These are phyloP conservation scores for Metarhizium guizhouense DNA, from an alignment of 2,329 filamentous ascomycete species.

Conservation along the genomic window DNA sequence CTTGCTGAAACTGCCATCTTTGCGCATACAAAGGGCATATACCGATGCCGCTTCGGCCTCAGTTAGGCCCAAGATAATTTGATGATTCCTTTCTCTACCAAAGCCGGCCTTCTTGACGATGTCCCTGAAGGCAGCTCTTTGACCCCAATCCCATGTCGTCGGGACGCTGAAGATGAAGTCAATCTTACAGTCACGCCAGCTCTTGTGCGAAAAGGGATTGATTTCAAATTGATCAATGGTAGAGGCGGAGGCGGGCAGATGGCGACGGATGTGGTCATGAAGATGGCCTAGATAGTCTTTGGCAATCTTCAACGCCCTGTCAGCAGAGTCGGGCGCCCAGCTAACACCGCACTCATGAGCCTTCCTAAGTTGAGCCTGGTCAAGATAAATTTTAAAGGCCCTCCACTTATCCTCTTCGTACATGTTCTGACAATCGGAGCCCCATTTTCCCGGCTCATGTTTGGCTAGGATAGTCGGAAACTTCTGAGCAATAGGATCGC, in stretches of 20 bases:
- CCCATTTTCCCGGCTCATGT: neutral
- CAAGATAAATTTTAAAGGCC: neutral
- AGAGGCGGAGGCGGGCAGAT: neutral
- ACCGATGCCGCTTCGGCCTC: neutral
- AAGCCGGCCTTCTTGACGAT: neutral
- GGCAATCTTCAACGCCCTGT: neutral
- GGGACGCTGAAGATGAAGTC: neutral
- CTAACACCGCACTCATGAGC: neutral
- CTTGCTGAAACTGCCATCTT: neutral
- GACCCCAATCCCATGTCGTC: neutral
- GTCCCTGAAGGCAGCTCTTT: neutral
- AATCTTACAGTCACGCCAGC: neutral
- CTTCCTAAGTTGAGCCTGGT: neutral
- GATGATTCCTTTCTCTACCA: neutral
- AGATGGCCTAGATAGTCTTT: neutral
- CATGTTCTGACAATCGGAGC: neutral
- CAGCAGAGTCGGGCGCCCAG: neutral
- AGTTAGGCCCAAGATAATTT: neutral
- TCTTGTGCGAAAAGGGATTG: neutral
- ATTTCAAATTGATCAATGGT: neutral
- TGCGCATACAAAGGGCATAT: neutral
- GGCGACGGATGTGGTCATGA: neutral
- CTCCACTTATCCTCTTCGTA: neutral
- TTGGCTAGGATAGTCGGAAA: neutral
- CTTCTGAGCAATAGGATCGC: too few relatives aligned